A percentile compares a stretch with the other conserved stretches of the same genome.
Conservation (phyloP, 2,329 filamentous ascomycete species). For the Phaeophleospora eucalypticola region DNA sequence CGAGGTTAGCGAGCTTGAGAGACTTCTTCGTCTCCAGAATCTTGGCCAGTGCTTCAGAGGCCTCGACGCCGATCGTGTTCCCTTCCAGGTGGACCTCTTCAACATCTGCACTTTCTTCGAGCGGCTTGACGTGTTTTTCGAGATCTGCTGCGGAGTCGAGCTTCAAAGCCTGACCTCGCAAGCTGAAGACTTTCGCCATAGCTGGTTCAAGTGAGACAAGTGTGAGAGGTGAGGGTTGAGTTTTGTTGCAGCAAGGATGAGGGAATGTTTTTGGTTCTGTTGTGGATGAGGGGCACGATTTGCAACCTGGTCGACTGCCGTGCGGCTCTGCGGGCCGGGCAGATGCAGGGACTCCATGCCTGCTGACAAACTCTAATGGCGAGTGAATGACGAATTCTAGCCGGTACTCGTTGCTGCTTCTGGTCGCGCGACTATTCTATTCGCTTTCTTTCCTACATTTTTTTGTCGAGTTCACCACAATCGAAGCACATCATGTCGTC, state of each 20-base stretch:
- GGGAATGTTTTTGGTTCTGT: neutral
- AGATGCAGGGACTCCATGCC: neutral
- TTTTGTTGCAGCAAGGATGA: neutral
- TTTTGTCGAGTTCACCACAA: too few species aligned
- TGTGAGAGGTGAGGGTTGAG: neutral
- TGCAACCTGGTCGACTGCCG: neutral
- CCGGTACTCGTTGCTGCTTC: neutral
- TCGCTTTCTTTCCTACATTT: too few species aligned
- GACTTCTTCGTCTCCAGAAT: conserved; percentile 80
- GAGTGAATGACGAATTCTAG: conserved; percentile 2
- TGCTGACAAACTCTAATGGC: conserved; percentile 2
- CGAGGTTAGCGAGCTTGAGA: conserved; percentile 72
- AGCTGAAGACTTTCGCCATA: conserved; percentile 73
- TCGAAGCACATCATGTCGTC: too few species aligned
- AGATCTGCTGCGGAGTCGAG: conserved; percentile 85
- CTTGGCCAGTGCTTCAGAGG: conserved; percentile 78
- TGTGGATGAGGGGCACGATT: neutral
- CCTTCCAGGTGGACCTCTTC: conserved; percentile 84
- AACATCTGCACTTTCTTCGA: conserved; percentile 67
- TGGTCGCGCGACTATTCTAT: neutral
- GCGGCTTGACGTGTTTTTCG: conserved; percentile 72
- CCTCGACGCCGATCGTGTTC: conserved; percentile 88
- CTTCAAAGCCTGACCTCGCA: conserved; percentile 89
- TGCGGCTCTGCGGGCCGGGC: neutral
- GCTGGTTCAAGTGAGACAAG: conserved; percentile 35